Evolutionary conservation across 352 stramenopile genomes (phyloP).

Genomic region (Elongisporangium undulatum): DNA sequence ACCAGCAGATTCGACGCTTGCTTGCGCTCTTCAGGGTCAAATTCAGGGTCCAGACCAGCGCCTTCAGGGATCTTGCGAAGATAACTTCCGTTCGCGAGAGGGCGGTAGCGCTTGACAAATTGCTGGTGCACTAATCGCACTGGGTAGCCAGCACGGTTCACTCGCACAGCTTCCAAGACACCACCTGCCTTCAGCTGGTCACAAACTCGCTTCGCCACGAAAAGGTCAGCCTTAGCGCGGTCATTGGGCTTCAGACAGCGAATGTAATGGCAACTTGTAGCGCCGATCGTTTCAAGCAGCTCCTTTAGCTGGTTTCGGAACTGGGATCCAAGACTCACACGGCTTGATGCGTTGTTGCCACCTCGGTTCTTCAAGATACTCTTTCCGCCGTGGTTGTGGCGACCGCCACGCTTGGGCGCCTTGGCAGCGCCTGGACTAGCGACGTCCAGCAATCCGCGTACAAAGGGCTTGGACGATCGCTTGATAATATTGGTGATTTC

Average conservation of each 20-base stretch:
- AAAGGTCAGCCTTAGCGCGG: slow-evolving; percentile 74
- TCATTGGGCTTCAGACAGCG: slow-evolving; percentile 99
- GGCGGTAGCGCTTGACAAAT: slow-evolving; percentile 89
- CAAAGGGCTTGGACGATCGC: slow-evolving; percentile 63
- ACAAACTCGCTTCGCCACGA: slow-evolving; percentile 91
- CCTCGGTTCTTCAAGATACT: slow-evolving; percentile 28
- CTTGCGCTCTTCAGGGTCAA: slow-evolving; percentile 53
- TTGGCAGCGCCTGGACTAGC: slow-evolving; percentile 12
- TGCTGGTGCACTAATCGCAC: slow-evolving; percentile 93
- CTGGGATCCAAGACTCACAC: slow-evolving; percentile 75
- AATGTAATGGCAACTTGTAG: slow-evolving; percentile 96
- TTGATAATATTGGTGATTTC: slow-evolving; percentile 80
- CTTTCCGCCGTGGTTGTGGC: background rate
- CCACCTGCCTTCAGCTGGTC: slow-evolving; percentile 97
- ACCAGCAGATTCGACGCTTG: slow-evolving; percentile 48
- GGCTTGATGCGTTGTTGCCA: slow-evolving; percentile 25
- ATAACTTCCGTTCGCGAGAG: slow-evolving; percentile 64
- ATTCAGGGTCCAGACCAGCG: slow-evolving; percentile 39
- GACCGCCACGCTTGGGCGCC: slow-evolving; percentile 3
- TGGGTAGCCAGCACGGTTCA: slow-evolving; percentile 97
- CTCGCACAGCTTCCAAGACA: slow-evolving; percentile 98
- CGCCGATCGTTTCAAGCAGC: slow-evolving; percentile 92
- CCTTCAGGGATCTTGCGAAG: slow-evolving; percentile 59
- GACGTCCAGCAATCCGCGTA: slow-evolving; percentile 51
- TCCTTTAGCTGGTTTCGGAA: slow-evolving; percentile 91